Evolutionary conservation across 208 protist species (phyloP).

Genomic region (Jaenimonas drosophilae): DNA sequence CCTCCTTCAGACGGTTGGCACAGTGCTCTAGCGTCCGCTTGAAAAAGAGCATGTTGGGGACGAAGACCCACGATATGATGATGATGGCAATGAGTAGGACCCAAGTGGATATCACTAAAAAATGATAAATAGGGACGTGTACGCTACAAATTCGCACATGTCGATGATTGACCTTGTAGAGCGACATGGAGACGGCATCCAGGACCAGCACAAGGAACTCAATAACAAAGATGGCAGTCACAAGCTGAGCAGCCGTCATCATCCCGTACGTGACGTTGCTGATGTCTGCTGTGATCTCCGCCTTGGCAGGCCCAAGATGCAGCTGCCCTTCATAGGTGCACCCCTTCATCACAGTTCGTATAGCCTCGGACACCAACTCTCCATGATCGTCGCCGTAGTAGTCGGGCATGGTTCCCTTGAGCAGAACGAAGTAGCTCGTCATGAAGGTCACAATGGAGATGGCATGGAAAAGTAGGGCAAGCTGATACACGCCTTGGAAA

Average conservation of each 20-base stretch:
- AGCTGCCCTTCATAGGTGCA: constrained; percentile 51
- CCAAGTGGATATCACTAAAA: constrained; percentile 39
- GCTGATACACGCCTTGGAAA: constrained; percentile 56
- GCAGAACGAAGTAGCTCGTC: constrained; percentile 54
- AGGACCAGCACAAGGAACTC: constrained; percentile 62
- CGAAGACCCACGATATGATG: constrained; percentile 37
- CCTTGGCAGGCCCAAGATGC: constrained; percentile 21
- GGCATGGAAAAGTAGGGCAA: constrained; percentile 28
- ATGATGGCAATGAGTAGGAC: constrained; percentile 49
- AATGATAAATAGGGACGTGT: constrained; percentile 73
- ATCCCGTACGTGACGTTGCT: constrained; percentile 40
- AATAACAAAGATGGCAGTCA: constrained; percentile 48
- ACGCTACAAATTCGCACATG: constrained; percentile 65
- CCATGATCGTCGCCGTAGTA: constrained; percentile 38
- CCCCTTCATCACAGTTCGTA: constrained; percentile 34
- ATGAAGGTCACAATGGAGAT: constrained; percentile 46
- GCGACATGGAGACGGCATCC: constrained; percentile 17
- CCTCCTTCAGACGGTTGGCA: constrained; percentile 11
- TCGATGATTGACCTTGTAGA: constrained; percentile 54
- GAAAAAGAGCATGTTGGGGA: constrained; percentile 39
- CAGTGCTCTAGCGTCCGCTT: constrained; percentile 35
- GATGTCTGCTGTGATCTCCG: constrained; percentile 14
- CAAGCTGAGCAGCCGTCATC: constrained; percentile 53
- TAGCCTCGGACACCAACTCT: constrained; percentile 14
- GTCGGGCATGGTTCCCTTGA: constrained; percentile 37